Evolutionary conservation across 768 basidiomycete species (phyloP).

Genomic region (Galerina sulciceps): DNA sequence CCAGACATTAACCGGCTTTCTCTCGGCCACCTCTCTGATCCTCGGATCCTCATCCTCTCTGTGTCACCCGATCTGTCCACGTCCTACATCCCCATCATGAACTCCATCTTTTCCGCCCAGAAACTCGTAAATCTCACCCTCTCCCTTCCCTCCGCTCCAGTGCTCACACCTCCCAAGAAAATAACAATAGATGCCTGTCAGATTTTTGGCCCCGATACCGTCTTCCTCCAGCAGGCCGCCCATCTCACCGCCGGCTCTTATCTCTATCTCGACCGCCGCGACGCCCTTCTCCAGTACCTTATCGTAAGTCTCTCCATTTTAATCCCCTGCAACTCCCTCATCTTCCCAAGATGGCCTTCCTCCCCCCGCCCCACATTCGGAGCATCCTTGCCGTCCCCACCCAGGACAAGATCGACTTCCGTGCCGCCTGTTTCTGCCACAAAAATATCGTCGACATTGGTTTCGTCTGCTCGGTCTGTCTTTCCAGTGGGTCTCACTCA

Average conservation of each 20-base stretch:
- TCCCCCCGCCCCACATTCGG: constrained; percentile 63
- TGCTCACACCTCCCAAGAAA: constrained; percentile 59
- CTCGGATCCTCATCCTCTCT: constrained; percentile 70
- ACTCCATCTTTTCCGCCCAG: constrained; percentile 98
- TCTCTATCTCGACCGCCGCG: constrained; percentile 78
- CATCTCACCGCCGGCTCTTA: constrained; percentile 96
- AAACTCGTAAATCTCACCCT: constrained; percentile 69
- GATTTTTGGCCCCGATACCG: constrained; percentile 84
- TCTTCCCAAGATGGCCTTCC: constrained; percentile 75
- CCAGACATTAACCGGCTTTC: constrained; percentile 46
- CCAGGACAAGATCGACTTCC: constrained; percentile 94
- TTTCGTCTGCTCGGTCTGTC: constrained; percentile 97
- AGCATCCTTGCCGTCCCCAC: constrained; percentile 83
- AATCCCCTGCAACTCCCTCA: constrained; percentile 3
- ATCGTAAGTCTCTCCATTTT: constrained; percentile 49
- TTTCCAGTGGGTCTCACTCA: constrained; percentile 73
- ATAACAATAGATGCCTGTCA: constrained; percentile 97
- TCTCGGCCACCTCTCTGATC: constrained; percentile 31
- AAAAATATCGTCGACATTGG: constrained; percentile 96
- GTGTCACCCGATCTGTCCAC: constrained; percentile 89
- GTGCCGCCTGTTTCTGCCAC: constrained; percentile 99
- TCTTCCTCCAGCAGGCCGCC: constrained; percentile 96
- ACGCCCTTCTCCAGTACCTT: constrained; percentile 91
- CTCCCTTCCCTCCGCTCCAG: constrained; percentile 2
- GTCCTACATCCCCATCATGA: constrained; percentile 98